Evolutionary conservation across 169 alveolate species (phyloP).

Genomic region (Cryptosporidium ryanae): DNA sequence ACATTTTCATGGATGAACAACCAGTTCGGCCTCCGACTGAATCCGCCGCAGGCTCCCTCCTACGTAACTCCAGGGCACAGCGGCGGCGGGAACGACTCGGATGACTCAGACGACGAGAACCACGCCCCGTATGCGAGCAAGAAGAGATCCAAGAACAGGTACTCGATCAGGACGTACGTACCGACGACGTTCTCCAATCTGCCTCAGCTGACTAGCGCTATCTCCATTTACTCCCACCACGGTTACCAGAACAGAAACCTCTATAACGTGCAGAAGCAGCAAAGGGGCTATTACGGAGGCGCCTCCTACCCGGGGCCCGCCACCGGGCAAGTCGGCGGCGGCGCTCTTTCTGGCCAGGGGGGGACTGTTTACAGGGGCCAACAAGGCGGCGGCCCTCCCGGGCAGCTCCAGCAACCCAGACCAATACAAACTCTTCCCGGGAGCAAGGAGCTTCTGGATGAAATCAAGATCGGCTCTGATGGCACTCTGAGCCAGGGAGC

Average conservation of each 20-base stretch:
- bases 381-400: not conserved
- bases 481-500: constrained; percentile 51
- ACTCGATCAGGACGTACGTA: constrained; percentile 67
- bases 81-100: constrained; percentile 29
- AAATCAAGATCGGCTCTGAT: constrained; percentile 36
- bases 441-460: constrained; percentile 6
- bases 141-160: constrained; percentile 51
- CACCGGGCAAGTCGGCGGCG: not conserved
- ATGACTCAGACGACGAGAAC: constrained; percentile 65
- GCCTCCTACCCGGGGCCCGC: not conserved
- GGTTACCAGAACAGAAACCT: not conserved
- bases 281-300: not conserved
- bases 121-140: constrained; percentile 66
- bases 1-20: constrained; percentile 74
- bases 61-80: constrained; percentile 20
- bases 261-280: not conserved
- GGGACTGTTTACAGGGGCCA: not conserved
- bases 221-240: constrained; percentile 63
- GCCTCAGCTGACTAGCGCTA: constrained; percentile 69
- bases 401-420: not conserved
- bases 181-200: constrained; percentile 72
- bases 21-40: constrained; percentile 60
- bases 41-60: constrained; percentile 73
- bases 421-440: not conserved
- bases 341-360: not conserved